Evolutionary conservation across 1,284 basidiomycete genomes (phyloP).

Genomic region (Naganishia sp.): DNA sequence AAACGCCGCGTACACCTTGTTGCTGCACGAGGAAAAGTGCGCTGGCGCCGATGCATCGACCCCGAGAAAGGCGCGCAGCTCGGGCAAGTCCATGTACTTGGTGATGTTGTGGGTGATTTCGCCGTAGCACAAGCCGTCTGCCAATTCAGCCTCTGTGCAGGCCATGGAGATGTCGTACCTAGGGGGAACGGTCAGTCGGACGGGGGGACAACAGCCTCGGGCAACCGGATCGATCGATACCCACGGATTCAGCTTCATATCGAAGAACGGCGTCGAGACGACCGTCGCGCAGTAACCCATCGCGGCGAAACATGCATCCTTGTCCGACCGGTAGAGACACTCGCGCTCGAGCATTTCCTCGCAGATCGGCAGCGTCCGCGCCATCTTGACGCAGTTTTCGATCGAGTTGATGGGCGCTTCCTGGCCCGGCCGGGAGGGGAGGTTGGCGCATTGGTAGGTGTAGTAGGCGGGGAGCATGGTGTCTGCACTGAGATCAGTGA

Average conservation of each 20-base stretch:
- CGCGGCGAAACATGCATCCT: constrained; percentile 64
- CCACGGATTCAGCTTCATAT: constrained; percentile 49
- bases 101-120: constrained; percentile 50
- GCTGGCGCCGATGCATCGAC: constrained; percentile 60
- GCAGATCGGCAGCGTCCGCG: constrained; percentile 47
- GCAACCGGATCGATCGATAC: constrained; percentile 17
- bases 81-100: constrained; percentile 61
- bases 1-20: constrained; percentile 53
- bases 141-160: constrained; percentile 58
- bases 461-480: constrained; percentile 47
- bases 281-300: constrained; percentile 61
- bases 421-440: constrained; percentile 46
- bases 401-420: constrained; percentile 47
- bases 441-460: constrained; percentile 49
- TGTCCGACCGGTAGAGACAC: constrained; percentile 56
- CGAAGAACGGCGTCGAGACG: constrained; percentile 48
- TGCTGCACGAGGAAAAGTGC: constrained; percentile 59
- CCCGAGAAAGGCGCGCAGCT: constrained; percentile 62
- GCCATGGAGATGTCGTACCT: constrained; percentile 65
- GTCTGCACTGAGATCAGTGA: constrained; percentile 32
- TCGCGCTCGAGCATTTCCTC: constrained; percentile 41
- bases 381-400: constrained; percentile 46
- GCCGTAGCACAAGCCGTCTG: constrained; percentile 54
- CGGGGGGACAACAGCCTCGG: too few species aligned
- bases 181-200: constrained; percentile 1